phyloP scores from a whole-genome alignment of 2,329 filamentous ascomycete species.

The Podosphaera aphanis region DNA sequence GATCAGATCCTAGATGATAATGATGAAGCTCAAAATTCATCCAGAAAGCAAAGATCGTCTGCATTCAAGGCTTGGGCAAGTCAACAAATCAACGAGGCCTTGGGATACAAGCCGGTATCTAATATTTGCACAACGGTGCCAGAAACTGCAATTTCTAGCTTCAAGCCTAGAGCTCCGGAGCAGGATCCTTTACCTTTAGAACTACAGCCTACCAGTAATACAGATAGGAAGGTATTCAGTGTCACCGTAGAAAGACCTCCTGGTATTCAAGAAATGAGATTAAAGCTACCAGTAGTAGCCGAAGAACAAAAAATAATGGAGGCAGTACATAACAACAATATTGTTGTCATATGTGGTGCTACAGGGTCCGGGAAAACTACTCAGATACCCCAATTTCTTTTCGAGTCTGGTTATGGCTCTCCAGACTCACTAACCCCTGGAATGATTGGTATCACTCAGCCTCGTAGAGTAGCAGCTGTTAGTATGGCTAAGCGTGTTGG shows the following conservation, averaged over 20 bases:
- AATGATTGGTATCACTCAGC: conserved; percentile 88
- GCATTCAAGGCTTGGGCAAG: conserved; percentile 91
- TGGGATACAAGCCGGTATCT: conserved; percentile 36
- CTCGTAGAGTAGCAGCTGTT: conserved; percentile 78
- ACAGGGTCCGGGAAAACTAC: conserved; percentile 97
- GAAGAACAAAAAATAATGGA: conserved; percentile 98
- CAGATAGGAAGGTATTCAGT: conserved; percentile 48
- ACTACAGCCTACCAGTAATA: conserved; percentile 33
- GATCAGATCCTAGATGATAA: conserved; percentile 13
- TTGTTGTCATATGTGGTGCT: conserved; percentile 77
- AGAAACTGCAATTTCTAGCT: conserved; percentile 32
- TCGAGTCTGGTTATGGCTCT: conserved; percentile 76
- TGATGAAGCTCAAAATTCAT: conserved; percentile 15
- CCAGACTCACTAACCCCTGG: conserved; percentile 58
- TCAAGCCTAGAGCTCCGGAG: conserved; percentile 43
- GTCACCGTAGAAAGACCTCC: conserved; percentile 45
- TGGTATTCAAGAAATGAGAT: conserved; percentile 54
- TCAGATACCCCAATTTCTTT: conserved; percentile 87
- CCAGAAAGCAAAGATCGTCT: conserved; percentile 22
- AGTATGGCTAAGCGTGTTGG: conserved; percentile 88
- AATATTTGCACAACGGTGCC: conserved; percentile 16
- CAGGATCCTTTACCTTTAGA: conserved; percentile 47
- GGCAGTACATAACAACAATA: conserved; percentile 74
- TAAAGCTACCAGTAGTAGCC: conserved; percentile 70
- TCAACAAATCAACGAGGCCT: conserved; percentile 59